Conservation (phyloP, 257 asterid species). For the Solanum infundibuliforme region DNA sequence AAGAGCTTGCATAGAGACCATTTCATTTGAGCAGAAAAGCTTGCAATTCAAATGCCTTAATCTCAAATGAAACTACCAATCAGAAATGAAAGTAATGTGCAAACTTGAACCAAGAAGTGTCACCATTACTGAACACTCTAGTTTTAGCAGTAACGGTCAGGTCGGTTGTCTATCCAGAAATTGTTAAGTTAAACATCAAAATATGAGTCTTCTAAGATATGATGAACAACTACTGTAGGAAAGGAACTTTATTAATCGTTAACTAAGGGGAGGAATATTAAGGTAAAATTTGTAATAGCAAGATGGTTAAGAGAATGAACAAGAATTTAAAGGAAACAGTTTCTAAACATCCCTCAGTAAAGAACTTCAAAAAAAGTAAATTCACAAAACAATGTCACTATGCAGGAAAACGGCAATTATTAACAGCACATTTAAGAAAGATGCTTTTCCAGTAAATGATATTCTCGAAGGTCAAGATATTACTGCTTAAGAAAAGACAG, state of each 20-base stretch:
- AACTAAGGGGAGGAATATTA: not conserved
- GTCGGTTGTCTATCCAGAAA: not conserved
- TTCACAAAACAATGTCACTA: not conserved
- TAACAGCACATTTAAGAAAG: not conserved
- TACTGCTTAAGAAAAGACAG: not conserved
- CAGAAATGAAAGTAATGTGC: not conserved
- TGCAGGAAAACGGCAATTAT: not conserved
- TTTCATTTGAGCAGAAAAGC: not conserved
- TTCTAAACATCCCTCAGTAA: not conserved
- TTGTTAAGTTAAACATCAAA: not conserved
- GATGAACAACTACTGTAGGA: not conserved
- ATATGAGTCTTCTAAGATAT: not conserved
- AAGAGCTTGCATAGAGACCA: not conserved
- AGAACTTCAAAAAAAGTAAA: not conserved
- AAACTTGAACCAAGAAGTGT: not conserved
- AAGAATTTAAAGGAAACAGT: not conserved
- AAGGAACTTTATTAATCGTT: not conserved
- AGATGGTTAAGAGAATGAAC: not conserved
- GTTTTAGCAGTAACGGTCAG: not conserved
- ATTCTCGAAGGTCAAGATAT: not conserved
- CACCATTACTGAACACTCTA: not conserved
- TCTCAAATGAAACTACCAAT: not conserved
- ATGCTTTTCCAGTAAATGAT: not conserved
- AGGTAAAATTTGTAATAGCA: not conserved
- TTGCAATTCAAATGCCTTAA: not conserved